These are phyloP conservation scores for Talaromyces islandicus DNA, from an alignment of 2,329 filamentous ascomycete species.

Conservation along the genomic window DNA sequence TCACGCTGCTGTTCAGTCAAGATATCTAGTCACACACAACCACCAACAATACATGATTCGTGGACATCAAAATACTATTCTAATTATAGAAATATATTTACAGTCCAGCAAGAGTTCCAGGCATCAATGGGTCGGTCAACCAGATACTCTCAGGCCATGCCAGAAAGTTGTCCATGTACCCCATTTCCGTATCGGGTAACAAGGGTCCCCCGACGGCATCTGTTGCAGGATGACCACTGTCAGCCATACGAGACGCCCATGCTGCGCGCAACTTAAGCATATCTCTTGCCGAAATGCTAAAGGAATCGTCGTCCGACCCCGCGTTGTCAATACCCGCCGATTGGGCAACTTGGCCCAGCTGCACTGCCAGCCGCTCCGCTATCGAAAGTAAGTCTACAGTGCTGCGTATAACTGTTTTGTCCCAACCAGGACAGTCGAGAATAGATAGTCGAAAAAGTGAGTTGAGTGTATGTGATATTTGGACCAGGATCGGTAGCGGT, in stretches of 20 bases:
- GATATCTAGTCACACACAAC: too few species aligned
- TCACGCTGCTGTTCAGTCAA: too few species aligned
- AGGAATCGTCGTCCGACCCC: background rate
- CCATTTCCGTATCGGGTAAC: background rate
- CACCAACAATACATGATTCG: too few species aligned
- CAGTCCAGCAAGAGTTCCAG: background rate
- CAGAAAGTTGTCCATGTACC: slow-evolving; percentile 6
- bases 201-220: background rate
- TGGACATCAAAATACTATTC: background rate
- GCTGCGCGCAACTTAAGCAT: background rate
- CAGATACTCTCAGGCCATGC: background rate
- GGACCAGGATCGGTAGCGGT: slow-evolving; percentile 29
- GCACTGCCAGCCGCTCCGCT: slow-evolving; percentile 23
- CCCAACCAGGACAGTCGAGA: slow-evolving; percentile 38
- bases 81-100: background rate
- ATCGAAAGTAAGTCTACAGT: slow-evolving; percentile 32
- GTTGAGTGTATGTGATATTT: slow-evolving; percentile 32
- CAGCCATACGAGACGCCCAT: background rate
- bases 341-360: slow-evolving; percentile 10
- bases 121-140: background rate
- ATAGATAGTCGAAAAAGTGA: slow-evolving; percentile 36
- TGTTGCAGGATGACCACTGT: background rate
- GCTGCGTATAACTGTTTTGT: slow-evolving; percentile 30
- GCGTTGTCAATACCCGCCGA: slow-evolving; percentile 4
- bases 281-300: background rate